Conservation (phyloP, 768 basidiomycete genomes). For the Leccinellum luteum region DNA sequence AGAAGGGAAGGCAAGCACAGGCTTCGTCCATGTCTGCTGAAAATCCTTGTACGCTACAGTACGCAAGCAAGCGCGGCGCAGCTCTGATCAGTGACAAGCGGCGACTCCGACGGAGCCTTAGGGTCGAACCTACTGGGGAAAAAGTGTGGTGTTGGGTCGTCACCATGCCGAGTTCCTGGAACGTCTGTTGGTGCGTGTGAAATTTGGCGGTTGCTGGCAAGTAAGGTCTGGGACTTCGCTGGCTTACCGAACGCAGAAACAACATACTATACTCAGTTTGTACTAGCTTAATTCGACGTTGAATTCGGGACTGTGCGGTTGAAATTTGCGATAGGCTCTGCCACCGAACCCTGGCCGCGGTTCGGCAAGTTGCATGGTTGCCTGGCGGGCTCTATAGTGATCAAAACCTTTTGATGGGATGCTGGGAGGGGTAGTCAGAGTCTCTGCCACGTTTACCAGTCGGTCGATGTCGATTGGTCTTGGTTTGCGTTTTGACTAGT, state of each 20-base stretch:
- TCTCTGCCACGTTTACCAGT: not conserved
- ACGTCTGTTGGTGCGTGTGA: not conserved
- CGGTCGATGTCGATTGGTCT: not conserved
- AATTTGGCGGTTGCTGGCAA: not conserved
- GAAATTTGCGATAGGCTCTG: not conserved
- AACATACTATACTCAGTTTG: not conserved
- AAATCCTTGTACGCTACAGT: too few species aligned
- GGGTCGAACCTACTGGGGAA: not conserved
- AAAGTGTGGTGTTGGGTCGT: not conserved
- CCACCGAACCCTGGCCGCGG: not conserved
- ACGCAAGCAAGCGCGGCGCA: not conserved
- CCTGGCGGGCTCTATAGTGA: slow-evolving; percentile 4
- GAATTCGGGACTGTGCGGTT: not conserved
- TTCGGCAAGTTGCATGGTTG: not conserved
- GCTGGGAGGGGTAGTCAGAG: not conserved
- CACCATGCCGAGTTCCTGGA: not conserved
- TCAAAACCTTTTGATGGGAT: not conserved
- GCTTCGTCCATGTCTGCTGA: not conserved
- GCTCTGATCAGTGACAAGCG: not conserved
- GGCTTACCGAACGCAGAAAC: not conserved
- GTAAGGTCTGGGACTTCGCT: too few species aligned
- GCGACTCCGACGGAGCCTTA: not conserved
- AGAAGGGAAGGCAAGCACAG: not conserved
- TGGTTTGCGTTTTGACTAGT: not conserved
- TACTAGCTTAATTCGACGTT: not conserved